Conservation (phyloP, 2,329 filamentous ascomycete genomes). For the Calonectria hawksworthii region DNA sequence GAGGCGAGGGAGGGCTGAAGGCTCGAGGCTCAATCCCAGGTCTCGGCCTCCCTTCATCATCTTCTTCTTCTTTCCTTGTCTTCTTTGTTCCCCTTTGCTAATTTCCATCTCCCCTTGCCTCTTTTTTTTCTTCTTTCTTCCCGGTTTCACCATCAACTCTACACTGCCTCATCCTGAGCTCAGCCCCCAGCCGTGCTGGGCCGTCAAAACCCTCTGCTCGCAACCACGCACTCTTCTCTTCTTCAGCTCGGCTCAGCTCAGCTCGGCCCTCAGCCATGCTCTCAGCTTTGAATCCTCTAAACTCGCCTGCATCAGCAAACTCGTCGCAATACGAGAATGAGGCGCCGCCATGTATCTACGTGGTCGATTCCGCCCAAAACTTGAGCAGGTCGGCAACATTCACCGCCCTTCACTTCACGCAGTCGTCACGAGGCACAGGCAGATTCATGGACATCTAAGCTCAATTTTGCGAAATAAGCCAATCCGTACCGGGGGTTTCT, state of each 20-base stretch:
- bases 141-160: constrained; percentile 1
- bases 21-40: not conserved
- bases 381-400: not conserved
- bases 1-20: not conserved
- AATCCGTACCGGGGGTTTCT: constrained; percentile 40
- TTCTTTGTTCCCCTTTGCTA: too few species aligned
- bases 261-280: not conserved
- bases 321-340: not conserved
- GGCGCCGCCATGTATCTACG: not conserved
- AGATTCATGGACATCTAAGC: constrained; percentile 32
- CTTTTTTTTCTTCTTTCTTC: not conserved
- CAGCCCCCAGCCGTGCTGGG: not conserved
- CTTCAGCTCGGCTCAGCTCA: not conserved
- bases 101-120: not conserved
- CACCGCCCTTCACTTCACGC: constrained; percentile 13
- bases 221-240: not conserved
- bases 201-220: not conserved
- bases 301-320: not conserved
- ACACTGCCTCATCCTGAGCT: constrained; percentile 13
- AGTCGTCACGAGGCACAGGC: constrained; percentile 18
- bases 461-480: constrained; percentile 39
- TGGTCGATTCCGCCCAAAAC: not conserved
- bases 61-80: too few species aligned
- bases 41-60: not conserved
- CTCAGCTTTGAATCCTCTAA: constrained; percentile 18